Evolutionary conservation across 108 stramenopile species (phyloP).

Genomic region (Aureococcus anophagefferens): DNA sequence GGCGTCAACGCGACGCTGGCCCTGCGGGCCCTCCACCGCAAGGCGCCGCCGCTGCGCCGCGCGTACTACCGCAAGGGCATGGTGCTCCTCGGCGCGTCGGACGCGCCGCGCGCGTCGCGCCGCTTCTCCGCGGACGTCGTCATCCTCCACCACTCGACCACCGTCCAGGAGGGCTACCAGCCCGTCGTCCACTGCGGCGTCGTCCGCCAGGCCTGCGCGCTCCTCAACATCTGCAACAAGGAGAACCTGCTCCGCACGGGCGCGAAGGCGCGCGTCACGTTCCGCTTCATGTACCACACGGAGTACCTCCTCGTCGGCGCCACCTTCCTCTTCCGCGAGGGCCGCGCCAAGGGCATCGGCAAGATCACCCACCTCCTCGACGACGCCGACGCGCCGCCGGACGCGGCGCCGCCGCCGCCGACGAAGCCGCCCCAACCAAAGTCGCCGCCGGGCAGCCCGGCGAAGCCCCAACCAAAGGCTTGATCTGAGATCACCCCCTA

Average conservation of each 20-base stretch:
- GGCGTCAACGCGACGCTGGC: no score
- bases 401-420: no score
- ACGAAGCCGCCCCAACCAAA: no score
- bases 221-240: constrained; percentile 27
- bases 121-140: constrained; percentile 47
- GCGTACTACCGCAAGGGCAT: constrained; percentile 49
- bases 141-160: constrained; percentile 53
- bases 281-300: constrained; percentile 42
- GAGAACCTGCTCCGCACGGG: constrained; percentile 33
- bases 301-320: constrained; percentile 38
- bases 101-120: constrained; percentile 1
- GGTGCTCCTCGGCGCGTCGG: constrained; percentile 5
- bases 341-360: constrained; percentile 51
- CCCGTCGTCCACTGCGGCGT: constrained; percentile 51
- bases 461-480: no score
- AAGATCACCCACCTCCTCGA: constrained; percentile 18
- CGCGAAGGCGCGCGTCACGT: constrained; percentile 34
- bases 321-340: constrained; percentile 52
- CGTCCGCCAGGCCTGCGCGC: constrained; percentile 34
- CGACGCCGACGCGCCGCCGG: constrained; percentile 10
- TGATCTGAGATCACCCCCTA: no score
- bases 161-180: constrained; percentile 42
- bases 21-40: no score
- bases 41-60: no score
- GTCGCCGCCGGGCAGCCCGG: no score